Evolutionary conservation across 2,329 filamentous ascomycete species (phyloP), one percentile per base, ranked within the genome.

Genomic region (Sporothrix pseudoabietina): DNA sequence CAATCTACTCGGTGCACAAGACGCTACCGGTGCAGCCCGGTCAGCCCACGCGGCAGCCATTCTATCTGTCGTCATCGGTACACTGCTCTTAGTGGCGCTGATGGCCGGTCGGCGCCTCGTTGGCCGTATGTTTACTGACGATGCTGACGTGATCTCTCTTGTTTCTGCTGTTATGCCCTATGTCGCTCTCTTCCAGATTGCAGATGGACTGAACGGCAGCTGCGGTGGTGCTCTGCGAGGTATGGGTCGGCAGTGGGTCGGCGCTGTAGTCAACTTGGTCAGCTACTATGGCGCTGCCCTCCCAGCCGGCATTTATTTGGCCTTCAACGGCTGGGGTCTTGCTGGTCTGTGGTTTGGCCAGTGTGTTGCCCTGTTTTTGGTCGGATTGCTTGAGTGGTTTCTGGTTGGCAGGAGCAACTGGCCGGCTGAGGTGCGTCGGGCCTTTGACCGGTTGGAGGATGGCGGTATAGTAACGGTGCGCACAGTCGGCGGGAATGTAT

Each of bases 171-270:
- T 97, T 35, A 90, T 97, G 85, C 94, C 94, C 0, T 95, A 90
- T 77, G 94, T 97, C 0, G 94, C 94, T 0, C 84, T 97, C 2
- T 97, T 97, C 81, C 94, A 97, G 83, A 94, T 97, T 74, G 93
- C 94, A 0, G 94, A 97, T 79, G 94, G 94, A 0, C 82, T 97
- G 47, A 96, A 96, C 78, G 93, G 94, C 0, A 92, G 89, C 74
- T 97, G 94, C 78, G 94, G 94, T 0, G 94, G 94, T 1, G 89
- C 90, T 26, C 82, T 97, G 16, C 83, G 94, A 76, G 94, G 94
- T 0, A 96, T 95, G 92, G 94, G 94, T 2, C 84, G 92, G 72
- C 94, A 97, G 81, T 94, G 94, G 85, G 87, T 97, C 69, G 94
- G 94, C 16, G 94, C 93, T 1, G 83, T 89, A 1, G 93, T 97